Conservation (phyloP, 2,329 filamentous ascomycete genomes). For the Colletotrichum spinosum region DNA sequence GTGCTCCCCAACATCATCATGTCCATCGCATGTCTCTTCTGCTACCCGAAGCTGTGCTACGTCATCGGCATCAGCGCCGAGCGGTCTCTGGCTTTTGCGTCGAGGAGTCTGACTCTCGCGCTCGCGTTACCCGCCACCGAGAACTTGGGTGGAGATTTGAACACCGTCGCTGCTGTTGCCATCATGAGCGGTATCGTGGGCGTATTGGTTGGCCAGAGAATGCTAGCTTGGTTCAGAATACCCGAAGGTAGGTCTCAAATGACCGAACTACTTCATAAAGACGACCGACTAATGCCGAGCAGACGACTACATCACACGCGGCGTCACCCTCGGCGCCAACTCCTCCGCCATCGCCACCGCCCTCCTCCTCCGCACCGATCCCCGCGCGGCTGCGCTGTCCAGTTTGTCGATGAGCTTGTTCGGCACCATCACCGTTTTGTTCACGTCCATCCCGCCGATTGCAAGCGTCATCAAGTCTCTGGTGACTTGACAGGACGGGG, state of each 20-base stretch:
- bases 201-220: slow-evolving; percentile 63
- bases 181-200: slow-evolving; percentile 71
- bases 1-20: slow-evolving; percentile 64
- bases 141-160: slow-evolving; percentile 68
- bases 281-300: neutral
- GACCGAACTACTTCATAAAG: neutral
- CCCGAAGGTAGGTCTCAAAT: slow-evolving; percentile 57
- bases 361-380: slow-evolving; percentile 65
- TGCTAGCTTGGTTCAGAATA: slow-evolving; percentile 62
- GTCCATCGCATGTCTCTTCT: slow-evolving; percentile 65
- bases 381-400: slow-evolving; percentile 68
- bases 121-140: slow-evolving; percentile 67
- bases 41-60: slow-evolving; percentile 66
- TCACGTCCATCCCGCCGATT: slow-evolving; percentile 68
- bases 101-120: slow-evolving; percentile 68
- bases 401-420: slow-evolving; percentile 72
- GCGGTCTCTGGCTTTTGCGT: slow-evolving; percentile 66
- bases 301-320: slow-evolving; percentile 74
- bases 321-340: slow-evolving; percentile 71
- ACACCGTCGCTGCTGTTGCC: slow-evolving; percentile 66
- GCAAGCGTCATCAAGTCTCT: slow-evolving; percentile 59
- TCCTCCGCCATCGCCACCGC: slow-evolving; percentile 71
- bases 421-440: slow-evolving; percentile 67
- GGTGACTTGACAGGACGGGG: slow-evolving; percentile 44
- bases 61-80: slow-evolving; percentile 64